Conservation (phyloP, 2,329 filamentous ascomycete genomes). For the Aspergillus thermomutatus region DNA sequence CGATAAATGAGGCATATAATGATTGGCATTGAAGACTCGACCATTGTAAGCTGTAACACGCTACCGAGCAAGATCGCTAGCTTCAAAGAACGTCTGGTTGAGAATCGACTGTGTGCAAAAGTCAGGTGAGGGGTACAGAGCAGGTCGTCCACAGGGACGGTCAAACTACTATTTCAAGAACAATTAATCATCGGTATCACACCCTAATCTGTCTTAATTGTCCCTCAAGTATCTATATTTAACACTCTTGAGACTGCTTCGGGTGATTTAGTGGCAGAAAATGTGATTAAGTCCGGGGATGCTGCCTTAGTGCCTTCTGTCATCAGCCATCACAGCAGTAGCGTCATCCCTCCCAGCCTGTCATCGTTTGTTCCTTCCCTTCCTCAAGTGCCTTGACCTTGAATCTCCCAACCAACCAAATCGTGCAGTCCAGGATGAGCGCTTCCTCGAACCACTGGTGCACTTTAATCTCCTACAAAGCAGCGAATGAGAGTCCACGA, state of each 20-base stretch:
- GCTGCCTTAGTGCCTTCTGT: conserved; percentile 15
- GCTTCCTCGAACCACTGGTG: conserved; percentile 14
- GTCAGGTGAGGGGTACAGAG: background rate
- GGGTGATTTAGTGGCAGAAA: background rate
- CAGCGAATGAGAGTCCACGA: conserved; percentile 8
- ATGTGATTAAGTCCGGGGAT: conserved; percentile 10
- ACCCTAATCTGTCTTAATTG: background rate
- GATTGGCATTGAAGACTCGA: background rate
- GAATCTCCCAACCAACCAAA: conserved; percentile 4
- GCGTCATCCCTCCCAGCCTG: conserved; percentile 7
- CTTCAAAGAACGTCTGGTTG: background rate
- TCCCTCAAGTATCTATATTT: conserved; percentile 7
- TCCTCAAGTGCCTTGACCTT: conserved; percentile 3
- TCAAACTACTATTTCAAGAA: conserved; percentile 7
- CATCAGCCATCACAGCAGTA: conserved; percentile 15
- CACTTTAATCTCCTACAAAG: conserved; percentile 5
- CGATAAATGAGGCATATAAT: background rate
- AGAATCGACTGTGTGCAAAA: background rate
- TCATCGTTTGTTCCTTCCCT: conserved; percentile 4
- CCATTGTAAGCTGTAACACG: no score
- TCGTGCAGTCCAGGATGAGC: background rate
- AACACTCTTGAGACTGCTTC: background rate
- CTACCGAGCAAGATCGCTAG: no score
- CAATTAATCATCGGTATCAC: background rate
- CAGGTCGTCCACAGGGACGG: no score